Conservation (phyloP, 2,329 filamentous ascomycete genomes). For the Xylariomycetidae sp. region DNA sequence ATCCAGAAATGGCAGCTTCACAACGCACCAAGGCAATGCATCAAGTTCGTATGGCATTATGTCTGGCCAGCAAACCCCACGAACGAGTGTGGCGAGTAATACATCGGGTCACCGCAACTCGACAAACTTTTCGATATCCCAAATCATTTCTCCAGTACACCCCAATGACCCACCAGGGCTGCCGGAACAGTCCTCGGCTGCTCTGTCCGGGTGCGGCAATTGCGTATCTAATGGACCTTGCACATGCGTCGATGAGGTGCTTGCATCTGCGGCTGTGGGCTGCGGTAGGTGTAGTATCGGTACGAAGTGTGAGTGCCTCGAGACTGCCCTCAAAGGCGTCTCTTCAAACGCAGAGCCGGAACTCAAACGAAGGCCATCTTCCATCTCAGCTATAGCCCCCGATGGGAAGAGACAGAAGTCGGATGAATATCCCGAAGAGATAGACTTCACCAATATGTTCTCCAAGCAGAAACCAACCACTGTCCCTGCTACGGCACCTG, state of each 20-base stretch:
- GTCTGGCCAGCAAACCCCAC: slow-evolving; percentile 23
- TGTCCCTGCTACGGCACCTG: slow-evolving; percentile 28
- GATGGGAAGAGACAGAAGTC: slow-evolving; percentile 54
- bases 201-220: slow-evolving; percentile 47
- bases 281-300: slow-evolving; percentile 64
- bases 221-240: slow-evolving; percentile 51
- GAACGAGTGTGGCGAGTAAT: slow-evolving; percentile 21
- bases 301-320: slow-evolving; percentile 59
- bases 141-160: slow-evolving; percentile 53
- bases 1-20: slow-evolving; percentile 24
- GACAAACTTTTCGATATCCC: slow-evolving; percentile 50
- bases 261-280: slow-evolving; percentile 49
- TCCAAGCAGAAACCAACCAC: slow-evolving; percentile 44
- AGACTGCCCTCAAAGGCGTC: slow-evolving; percentile 35
- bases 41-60: slow-evolving; percentile 15
- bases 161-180: slow-evolving; percentile 20
- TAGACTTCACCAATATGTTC: slow-evolving; percentile 69
- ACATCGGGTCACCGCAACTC: slow-evolving; percentile 24
- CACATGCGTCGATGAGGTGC: slow-evolving; percentile 55
- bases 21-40: slow-evolving; percentile 15
- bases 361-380: slow-evolving; percentile 46
- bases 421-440: slow-evolving; percentile 53
- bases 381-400: slow-evolving; percentile 36
- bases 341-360: slow-evolving; percentile 29
- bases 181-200: slow-evolving; percentile 28